Conservation (phyloP, 805 yeast genomes). For the Nakazawaea anatomiae region DNA sequence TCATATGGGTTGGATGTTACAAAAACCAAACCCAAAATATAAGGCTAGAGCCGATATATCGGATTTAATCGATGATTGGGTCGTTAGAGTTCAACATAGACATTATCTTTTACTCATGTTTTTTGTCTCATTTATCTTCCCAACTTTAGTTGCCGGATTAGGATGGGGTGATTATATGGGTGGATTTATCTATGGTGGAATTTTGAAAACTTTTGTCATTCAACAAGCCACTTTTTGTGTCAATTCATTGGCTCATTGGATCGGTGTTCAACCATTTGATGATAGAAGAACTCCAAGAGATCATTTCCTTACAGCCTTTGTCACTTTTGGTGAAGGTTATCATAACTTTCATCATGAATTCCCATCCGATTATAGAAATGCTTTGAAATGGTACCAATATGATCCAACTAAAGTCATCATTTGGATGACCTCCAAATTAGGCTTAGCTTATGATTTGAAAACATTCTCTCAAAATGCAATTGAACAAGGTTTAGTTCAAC, state of each 20-base stretch:
- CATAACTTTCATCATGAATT: slow-evolving; percentile 90
- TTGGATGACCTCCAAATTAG: slow-evolving; percentile 53
- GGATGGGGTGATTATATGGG: slow-evolving; percentile 59
- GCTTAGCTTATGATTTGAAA: slow-evolving; percentile 68
- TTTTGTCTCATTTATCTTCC: slow-evolving; percentile 54
- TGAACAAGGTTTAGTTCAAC: slow-evolving; percentile 77
- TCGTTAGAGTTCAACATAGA: slow-evolving; percentile 76
- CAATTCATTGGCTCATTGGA: slow-evolving; percentile 82
- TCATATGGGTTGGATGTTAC: slow-evolving; percentile 83
- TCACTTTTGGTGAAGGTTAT: slow-evolving; percentile 86
- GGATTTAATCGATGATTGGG: slow-evolving; percentile 73
- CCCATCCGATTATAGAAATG: slow-evolving; percentile 86
- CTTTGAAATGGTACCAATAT: slow-evolving; percentile 81
- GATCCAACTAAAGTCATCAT: slow-evolving; percentile 75
- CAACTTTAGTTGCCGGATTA: slow-evolving; percentile 50
- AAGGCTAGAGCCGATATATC: slow-evolving; percentile 79
- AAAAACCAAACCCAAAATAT: slow-evolving; percentile 74
- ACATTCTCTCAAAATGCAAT: slow-evolving; percentile 76
- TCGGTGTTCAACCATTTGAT: slow-evolving; percentile 81
- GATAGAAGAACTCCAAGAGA: slow-evolving; percentile 86
- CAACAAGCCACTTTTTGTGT: slow-evolving; percentile 88
- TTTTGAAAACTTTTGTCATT: slow-evolving; percentile 60
- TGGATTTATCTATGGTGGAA: slow-evolving; percentile 74
- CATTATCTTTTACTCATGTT: slow-evolving; percentile 64
- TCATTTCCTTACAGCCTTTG: slow-evolving; percentile 72